These are phyloP conservation scores for Aspergillus proliferans DNA, from an alignment of 2,329 filamentous ascomycete genomes.

Conservation along the genomic window DNA sequence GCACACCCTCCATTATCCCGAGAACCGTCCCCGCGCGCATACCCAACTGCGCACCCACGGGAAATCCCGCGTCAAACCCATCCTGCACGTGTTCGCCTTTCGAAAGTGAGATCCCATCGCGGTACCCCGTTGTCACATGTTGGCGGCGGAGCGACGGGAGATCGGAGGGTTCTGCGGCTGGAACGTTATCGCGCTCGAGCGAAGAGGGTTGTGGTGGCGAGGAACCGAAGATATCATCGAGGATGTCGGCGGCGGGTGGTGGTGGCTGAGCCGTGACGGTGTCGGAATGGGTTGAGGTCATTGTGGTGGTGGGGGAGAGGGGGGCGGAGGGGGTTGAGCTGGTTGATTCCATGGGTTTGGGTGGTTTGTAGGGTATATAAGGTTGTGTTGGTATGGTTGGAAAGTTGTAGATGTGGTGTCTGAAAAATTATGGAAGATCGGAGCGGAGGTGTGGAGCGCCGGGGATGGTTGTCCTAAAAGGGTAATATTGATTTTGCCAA, in stretches of 20 bases:
- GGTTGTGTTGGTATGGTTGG: too few species aligned
- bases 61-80: slow-evolving; percentile 88
- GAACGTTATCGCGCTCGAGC: neutral
- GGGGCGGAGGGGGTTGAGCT: slow-evolving; percentile 10
- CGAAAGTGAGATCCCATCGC: slow-evolving; percentile 72
- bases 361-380: neutral
- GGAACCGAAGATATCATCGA: slow-evolving; percentile 40
- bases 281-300: slow-evolving; percentile 15
- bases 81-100: slow-evolving; percentile 73
- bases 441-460: neutral
- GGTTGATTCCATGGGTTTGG: neutral
- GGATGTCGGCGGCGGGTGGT: slow-evolving; percentile 16
- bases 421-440: neutral
- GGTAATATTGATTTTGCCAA: too few species aligned
- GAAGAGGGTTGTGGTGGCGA: slow-evolving; percentile 22
- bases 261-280: neutral
- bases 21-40: slow-evolving; percentile 66
- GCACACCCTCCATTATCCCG: slow-evolving; percentile 69
- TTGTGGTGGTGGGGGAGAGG: slow-evolving; percentile 17
- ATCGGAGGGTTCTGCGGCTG: slow-evolving; percentile 53
- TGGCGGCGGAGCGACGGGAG: slow-evolving; percentile 66
- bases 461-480: too few species aligned
- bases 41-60: slow-evolving; percentile 75
- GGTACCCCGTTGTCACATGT: slow-evolving; percentile 81
- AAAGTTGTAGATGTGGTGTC: too few species aligned